phyloP scores from a whole-genome alignment of 139 green algal genomes.

The Dunaliella primolecta region DNA sequence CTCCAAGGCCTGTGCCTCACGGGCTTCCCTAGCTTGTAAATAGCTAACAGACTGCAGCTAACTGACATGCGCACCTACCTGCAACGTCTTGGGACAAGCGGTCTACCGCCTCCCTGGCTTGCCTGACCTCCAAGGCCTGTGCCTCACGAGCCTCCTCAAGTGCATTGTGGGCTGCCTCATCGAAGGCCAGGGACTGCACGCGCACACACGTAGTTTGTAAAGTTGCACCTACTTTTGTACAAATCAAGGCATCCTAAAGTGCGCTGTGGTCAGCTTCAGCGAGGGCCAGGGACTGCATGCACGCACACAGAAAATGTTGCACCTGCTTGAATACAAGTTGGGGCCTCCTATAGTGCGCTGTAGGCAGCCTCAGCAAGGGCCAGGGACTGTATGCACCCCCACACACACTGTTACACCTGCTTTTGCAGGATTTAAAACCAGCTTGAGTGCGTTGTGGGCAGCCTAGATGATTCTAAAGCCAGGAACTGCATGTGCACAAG shows the following conservation, averaged over 20 bases:
- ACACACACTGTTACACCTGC: no score
- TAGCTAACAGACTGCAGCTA: no score
- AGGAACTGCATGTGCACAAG: no score
- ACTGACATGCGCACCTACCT: slow-evolving; percentile 28
- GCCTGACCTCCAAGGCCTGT: slow-evolving; percentile 30
- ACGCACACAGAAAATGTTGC: background rate
- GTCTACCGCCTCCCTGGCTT: slow-evolving; percentile 52
- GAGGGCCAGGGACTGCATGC: slow-evolving; percentile 38
- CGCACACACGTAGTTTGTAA: background rate
- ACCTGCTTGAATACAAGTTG: no score
- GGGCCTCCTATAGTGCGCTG: slow-evolving; percentile 45
- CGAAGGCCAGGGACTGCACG: slow-evolving; percentile 43
- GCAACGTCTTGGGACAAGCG: slow-evolving; percentile 50
- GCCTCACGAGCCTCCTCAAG: slow-evolving; percentile 49
- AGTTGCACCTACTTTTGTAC: no score
- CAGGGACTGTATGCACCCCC: no score
- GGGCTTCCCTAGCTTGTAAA: no score
- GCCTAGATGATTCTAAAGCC: no score
- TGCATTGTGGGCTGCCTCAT: slow-evolving; percentile 35
- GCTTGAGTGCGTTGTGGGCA: no score
- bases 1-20: slow-evolving; percentile 37
- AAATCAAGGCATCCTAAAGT: slow-evolving; percentile 52
- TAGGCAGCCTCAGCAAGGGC: slow-evolving; percentile 46
- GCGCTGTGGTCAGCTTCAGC: slow-evolving; percentile 39
- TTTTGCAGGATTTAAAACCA: no score